A percentile compares a stretch with the other conserved stretches of the same genome.
Evolutionary conservation across 805 yeast species (phyloP).

Genomic region (Wilhelminamyces savonicus): DNA sequence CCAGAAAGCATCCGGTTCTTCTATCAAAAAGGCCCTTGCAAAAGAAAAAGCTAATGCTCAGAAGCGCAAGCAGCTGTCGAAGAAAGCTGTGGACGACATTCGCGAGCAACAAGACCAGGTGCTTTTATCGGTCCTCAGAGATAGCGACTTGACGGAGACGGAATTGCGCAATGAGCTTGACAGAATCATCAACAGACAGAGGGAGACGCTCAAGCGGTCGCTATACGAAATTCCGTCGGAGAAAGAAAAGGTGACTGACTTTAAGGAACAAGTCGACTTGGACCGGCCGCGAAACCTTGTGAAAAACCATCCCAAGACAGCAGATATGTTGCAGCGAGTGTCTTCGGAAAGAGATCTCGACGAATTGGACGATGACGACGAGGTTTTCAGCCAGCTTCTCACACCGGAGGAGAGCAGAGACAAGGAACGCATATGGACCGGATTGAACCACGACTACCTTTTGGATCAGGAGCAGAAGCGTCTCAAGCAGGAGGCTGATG

Average conservation of each 20-base stretch:
- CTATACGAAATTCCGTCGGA: constrained; percentile 14
- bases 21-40: neutral
- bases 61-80: constrained; percentile 2
- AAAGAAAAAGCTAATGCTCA: neutral
- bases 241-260: constrained; percentile 6
- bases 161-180: constrained; percentile 16
- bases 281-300: constrained; percentile 45
- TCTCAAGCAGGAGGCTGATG: constrained; percentile 81
- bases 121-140: constrained; percentile 22
- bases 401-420: constrained; percentile 62
- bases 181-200: constrained; percentile 16
- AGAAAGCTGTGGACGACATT: constrained; percentile 1
- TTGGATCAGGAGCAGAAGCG: constrained; percentile 80
- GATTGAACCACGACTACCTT: constrained; percentile 79
- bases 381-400: constrained; percentile 54
- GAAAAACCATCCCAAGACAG: constrained; percentile 49
- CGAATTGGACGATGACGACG: constrained; percentile 76
- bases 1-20: too few relatives aligned
- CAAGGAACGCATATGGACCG: constrained; percentile 86
- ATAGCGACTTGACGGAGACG: constrained; percentile 23
- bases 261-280: constrained; percentile 12
- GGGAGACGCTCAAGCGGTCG: constrained; percentile 11
- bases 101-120: constrained; percentile 13
- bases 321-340: constrained; percentile 44
- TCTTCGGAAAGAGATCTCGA: constrained; percentile 57